Base-by-base conservation (phyloP, 345 rosid genomes). In the Eucalyptus fibrosa region DNA sequence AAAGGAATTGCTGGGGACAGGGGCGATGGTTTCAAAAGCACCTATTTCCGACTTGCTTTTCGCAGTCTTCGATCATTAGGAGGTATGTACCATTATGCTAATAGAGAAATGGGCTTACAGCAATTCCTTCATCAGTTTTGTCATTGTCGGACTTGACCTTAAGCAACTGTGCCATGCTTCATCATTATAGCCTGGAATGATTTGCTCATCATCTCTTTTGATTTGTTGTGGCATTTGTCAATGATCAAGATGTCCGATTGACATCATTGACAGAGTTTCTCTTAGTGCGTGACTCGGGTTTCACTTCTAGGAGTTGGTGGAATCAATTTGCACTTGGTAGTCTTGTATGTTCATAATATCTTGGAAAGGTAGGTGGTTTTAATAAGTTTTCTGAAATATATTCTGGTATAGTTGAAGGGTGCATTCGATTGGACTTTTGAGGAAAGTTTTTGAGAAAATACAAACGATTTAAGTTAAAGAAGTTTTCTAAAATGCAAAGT, bases 21-120 rank as follows among this genome's bases (percentile, higher is more conserved):
- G 99, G 99, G 99, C n/a, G 99, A 97, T 89, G 99, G 99, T 92
- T 95, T 97, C 94, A 98, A 97, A 95, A 96, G 99, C 94, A 98
- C 99, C 60, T 98, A 98, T 94, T 94, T 98, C 90, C 99, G 97
- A 92, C 92, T 97, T 89, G 99, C 99, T 87, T 99, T 98, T 53
- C 97, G 97, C 45, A 97, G 99, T 94, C 99, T 97, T 90, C 96
- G 99, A 86, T 97, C 99, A 32, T 92, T 98, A 50, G 99, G 99
- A 96, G 99, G 98, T 95, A 93, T 37, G 88, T 44, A 47, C 40
- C 13, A 40, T 23, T 53, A 28, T 86, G 24, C 34, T 14, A 9
- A 24, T 28, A 42, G 9, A 56, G 7, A 55, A 85, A 18, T 44
- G n/a, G 67, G 67, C 15, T 60, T 28, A 60, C 67, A 12, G 32